Conservation (phyloP, 805 yeast species). For the Lachancea kluyveri region DNA sequence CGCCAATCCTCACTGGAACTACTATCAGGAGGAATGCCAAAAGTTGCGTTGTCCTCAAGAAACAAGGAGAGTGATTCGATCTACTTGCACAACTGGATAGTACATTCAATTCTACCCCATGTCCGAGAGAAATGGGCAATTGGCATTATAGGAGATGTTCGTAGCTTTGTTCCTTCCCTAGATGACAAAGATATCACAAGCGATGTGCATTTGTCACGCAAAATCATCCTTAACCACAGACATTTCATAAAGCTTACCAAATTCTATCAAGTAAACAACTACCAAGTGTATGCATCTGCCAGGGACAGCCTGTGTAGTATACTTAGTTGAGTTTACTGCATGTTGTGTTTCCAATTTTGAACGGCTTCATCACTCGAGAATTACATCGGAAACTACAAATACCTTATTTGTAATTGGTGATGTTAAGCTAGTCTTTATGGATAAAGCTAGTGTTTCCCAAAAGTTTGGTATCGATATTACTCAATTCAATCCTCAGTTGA, state of each 20-base stretch:
- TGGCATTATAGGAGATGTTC: no score
- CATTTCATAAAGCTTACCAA: conserved; percentile 22
- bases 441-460: conserved; percentile 2
- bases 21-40: no score
- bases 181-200: not conserved
- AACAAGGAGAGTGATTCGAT: conserved; percentile 16
- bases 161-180: conserved; percentile 11
- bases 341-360: conserved; percentile 26
- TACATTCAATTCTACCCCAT: conserved; percentile 4
- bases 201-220: conserved; percentile 9
- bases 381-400: conserved; percentile 21
- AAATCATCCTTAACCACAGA: conserved; percentile 8
- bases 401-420: conserved; percentile 25
- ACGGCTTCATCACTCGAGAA: conserved; percentile 16
- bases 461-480: conserved; percentile 1
- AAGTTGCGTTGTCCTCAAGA: conserved; percentile 11
- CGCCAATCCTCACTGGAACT: no score
- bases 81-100: conserved; percentile 23
- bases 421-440: conserved; percentile 5
- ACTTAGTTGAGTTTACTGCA: conserved; percentile 30
- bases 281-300: conserved; percentile 20
- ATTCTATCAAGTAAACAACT: conserved; percentile 19
- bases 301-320: conserved; percentile 20
- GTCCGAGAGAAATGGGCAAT: no score
- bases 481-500: conserved; percentile 1